Conservation (phyloP, 78 protist genomes). For the Dictyostelium discoideum region dicty_2.7 NC_007090.3:5266501-5267000, state of each 20-base stretch:
- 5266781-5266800: not conserved
- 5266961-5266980: not conserved
- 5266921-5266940: not conserved
- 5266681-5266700: not conserved
- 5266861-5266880: not conserved
- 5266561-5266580: not conserved
- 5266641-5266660: not conserved
- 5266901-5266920: not conserved
- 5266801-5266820: not conserved
- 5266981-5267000: not conserved
- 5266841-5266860: conserved; percentile 18
- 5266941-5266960: not conserved
- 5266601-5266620: not conserved
- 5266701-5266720: conserved; percentile 29
- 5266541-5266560: not conserved
- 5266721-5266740: conserved; percentile 22
- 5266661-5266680: not conserved
- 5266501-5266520: not conserved
- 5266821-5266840: not conserved
- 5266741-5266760: not conserved
- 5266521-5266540: not conserved
- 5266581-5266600: not conserved
- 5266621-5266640: not conserved
- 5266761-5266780: not conserved
- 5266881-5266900: not conserved